Percentiles rank a stretch among this genome's conserved stretches.
Evolutionary conservation across 495 filamentous ascomycete genomes (phyloP).

Genomic region (Ramalina intermedia): DNA sequence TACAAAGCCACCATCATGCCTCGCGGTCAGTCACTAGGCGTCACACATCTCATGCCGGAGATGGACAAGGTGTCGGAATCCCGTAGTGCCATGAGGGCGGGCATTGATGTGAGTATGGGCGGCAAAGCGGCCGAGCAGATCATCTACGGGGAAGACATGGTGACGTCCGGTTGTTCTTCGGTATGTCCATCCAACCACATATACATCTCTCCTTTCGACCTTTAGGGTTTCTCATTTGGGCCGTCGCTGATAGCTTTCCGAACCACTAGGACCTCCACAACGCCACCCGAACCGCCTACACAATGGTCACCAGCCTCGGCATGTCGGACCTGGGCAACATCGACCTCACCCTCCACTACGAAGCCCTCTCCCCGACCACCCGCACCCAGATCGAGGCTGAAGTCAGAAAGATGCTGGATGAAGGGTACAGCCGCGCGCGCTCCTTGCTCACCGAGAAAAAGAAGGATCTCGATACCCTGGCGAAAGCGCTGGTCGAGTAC

Average conservation of each 20-base stretch:
- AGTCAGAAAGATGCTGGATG: conserved; percentile 72
- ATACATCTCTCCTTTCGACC: conserved; percentile 10
- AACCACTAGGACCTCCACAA: conserved; percentile 55
- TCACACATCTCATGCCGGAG: conserved; percentile 73
- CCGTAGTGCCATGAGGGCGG: conserved; percentile 48
- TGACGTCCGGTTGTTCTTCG: conserved; percentile 64
- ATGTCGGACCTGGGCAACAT: conserved; percentile 90
- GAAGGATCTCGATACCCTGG: conserved; percentile 72
- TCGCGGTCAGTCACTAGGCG: conserved; percentile 67
- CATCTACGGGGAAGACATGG: conserved; percentile 72
- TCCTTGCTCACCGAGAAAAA: conserved; percentile 49
- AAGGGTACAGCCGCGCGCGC: conserved; percentile 58
- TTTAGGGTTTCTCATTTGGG: neutral
- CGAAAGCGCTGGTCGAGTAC: conserved; percentile 82
- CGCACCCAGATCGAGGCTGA: conserved; percentile 73
- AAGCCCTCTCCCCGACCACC: conserved; percentile 69
- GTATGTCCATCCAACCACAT: conserved; percentile 32
- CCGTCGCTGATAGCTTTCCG: no score
- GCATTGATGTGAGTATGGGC: conserved; percentile 73
- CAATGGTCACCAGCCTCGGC: conserved; percentile 72
- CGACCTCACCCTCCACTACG: conserved; percentile 65
- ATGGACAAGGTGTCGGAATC: conserved; percentile 76
- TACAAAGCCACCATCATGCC: conserved; percentile 98
- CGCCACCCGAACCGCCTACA: conserved; percentile 67
- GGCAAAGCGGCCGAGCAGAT: conserved; percentile 93